These are phyloP conservation scores for Spinellus fusiger DNA, from an alignment of 192 early-diverging fungal species.

Conservation along the genomic window DNA sequence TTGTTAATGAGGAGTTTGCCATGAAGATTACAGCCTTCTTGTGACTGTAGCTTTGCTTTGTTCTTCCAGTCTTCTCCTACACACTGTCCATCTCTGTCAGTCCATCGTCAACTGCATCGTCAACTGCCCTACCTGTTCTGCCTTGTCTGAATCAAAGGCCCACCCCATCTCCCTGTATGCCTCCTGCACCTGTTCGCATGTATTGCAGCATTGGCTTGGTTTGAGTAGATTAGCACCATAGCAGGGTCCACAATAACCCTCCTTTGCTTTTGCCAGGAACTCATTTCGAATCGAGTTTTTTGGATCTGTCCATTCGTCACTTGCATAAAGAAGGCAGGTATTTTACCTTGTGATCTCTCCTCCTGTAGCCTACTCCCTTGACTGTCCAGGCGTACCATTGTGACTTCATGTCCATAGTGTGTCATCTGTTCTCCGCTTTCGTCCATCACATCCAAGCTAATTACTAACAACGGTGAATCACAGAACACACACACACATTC, in stretches of 20 bases:
- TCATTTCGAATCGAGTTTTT: neutral
- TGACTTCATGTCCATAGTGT: slow-evolving; percentile 69
- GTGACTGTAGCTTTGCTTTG: slow-evolving; percentile 61
- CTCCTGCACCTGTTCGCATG: slow-evolving; percentile 81
- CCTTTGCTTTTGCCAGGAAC: slow-evolving; percentile 3
- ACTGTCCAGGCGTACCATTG: slow-evolving; percentile 67
- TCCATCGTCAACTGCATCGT: neutral
- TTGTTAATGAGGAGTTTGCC: slow-evolving; percentile 82
- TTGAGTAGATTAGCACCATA: slow-evolving; percentile 62
- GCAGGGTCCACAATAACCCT: slow-evolving; percentile 79
- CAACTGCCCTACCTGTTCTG: slow-evolving; percentile 58
- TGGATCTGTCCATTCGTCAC: neutral
- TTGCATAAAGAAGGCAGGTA: neutral
- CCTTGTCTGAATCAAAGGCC: slow-evolving; percentile 68
- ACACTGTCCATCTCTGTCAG: slow-evolving; percentile 41
- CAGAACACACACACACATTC: neutral
- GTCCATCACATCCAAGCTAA: slow-evolving; percentile 94
- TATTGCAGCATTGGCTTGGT: slow-evolving; percentile 75
- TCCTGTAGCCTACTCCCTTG: slow-evolving; percentile 61
- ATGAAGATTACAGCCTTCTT: slow-evolving; percentile 84
- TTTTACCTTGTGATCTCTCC: slow-evolving; percentile 46
- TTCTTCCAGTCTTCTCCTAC: slow-evolving; percentile 73
- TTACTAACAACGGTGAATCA: slow-evolving; percentile 36
- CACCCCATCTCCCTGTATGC: slow-evolving; percentile 78
- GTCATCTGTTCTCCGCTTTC: slow-evolving; percentile 83